phyloP scores from a whole-genome alignment of 73 alveolate genomes.

The Stentor roeselii region DNA sequence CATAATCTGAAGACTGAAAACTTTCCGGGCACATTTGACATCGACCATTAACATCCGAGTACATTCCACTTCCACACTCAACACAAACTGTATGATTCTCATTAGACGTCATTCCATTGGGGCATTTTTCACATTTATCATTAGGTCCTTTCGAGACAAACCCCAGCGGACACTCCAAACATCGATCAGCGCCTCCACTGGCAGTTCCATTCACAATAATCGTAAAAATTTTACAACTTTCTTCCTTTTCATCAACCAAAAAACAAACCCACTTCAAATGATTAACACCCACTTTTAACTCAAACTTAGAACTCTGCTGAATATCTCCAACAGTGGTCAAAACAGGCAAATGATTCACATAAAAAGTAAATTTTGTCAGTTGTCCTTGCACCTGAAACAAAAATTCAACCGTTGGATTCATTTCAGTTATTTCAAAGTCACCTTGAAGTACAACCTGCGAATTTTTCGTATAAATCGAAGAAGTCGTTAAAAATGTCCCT shows the following conservation, averaged over 20 bases:
- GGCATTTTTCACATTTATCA: not conserved
- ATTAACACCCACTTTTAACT: not conserved
- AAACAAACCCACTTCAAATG: not conserved
- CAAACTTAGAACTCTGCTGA: not conserved
- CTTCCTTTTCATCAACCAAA: not conserved
- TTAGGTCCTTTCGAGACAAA: not conserved
- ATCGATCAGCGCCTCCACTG: not conserved
- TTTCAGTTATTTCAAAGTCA: not conserved
- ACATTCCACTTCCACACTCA: not conserved
- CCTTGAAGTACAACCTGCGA: not conserved
- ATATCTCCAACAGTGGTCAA: not conserved
- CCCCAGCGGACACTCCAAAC: not conserved
- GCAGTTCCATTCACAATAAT: not conserved
- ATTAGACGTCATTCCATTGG: conserved; percentile 3
- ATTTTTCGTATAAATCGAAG: not conserved
- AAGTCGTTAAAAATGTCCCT: not conserved
- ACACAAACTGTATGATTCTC: not conserved
- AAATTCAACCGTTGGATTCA: not conserved
- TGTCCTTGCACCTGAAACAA: not conserved
- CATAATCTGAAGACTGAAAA: not conserved
- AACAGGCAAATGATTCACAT: not conserved
- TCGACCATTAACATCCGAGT: not conserved
- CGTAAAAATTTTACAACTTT: not conserved
- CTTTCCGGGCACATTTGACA: not conserved
- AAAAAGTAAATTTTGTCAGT: not conserved